Base-by-base conservation (phyloP, 225 moss, liverwort and hornwort genomes). In the Pseudoscleropodium purum region DNA sequence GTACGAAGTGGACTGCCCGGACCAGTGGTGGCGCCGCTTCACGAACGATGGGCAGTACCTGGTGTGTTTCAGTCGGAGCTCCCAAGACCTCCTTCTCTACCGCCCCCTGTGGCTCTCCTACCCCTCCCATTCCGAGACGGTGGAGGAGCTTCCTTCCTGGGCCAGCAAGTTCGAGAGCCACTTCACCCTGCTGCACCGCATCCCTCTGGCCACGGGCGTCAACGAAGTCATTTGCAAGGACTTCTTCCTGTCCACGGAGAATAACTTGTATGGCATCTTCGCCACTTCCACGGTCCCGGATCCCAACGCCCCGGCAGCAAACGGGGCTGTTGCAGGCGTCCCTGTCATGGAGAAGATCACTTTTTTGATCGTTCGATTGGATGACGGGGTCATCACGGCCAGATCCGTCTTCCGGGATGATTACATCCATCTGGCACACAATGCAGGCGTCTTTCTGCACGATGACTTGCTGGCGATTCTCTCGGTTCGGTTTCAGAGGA, bases 21-120 rank as follows among this genome's bases (percentile, higher is more conserved):
- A 97, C 82, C 95, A 94, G 60, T 94, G 90, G 84, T 97, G 95
- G 89, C 96, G 96, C 56, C 95, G 95, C 83, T 96, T 98, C 89
- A 96, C 96, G 41, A 96, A 96, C 90, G 97, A 98, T 91, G 97
- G 98, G 66, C 97, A 98, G 91, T 97, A 96, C 88, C 90, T 98
- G 66, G 93, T 98, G 69, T 96, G 96, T 78, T 97, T 98, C 88
- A 94, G 95, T 87, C 90, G 95, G 75, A 95, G 91, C 65, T 91
- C 92, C 64, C 95, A 94, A 87, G 98, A 98, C 73, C 78, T 98
- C 76, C 88, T 97, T 41, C 90, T 98, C 1, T 97, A 98, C 77
- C 93, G 97, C 49, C 96, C 94, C 24, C 81, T 90, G 92, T 95
- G 96, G 95, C 91, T 96, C 30, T 94, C 87, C 33, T 96, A 95